Conservation (phyloP, 805 yeast genomes). For the Ascoidea tarda region DNA sequence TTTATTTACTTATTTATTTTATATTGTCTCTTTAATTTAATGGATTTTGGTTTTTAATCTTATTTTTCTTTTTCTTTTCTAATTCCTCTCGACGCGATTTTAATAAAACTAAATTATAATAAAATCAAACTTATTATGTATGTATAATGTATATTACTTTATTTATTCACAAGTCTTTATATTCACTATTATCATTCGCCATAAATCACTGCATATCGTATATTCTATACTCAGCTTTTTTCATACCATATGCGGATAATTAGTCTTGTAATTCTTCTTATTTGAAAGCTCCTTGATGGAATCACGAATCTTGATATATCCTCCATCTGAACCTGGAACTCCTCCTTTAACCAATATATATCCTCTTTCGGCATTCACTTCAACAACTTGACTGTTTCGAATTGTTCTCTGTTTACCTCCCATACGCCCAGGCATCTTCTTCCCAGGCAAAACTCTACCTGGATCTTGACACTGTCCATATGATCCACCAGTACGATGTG, state of each 20-base stretch:
- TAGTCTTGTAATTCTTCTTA: background rate
- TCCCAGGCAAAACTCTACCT: constrained; percentile 91
- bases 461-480: constrained; percentile 94
- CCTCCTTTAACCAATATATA: constrained; percentile 77
- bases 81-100: no score
- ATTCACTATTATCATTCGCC: background rate
- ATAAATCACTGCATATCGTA: no score
- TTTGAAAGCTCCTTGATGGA: constrained; percentile 34
- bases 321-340: constrained; percentile 79
- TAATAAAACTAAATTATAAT: no score
- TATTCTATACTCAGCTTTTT: no score
- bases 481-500: constrained; percentile 95
- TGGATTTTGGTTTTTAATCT: no score
- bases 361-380: constrained; percentile 70
- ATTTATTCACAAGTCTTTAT: background rate
- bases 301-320: constrained; percentile 64
- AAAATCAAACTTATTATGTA: no score
- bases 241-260: background rate
- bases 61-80: no score
- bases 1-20: no score
- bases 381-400: constrained; percentile 63
- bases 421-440: constrained; percentile 97
- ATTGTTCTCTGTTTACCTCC: constrained; percentile 67
- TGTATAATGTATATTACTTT: no score
- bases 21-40: no score